phyloP scores from a whole-genome alignment of 2,329 filamentous ascomycete species.

The Madurella fahalii region DNA sequence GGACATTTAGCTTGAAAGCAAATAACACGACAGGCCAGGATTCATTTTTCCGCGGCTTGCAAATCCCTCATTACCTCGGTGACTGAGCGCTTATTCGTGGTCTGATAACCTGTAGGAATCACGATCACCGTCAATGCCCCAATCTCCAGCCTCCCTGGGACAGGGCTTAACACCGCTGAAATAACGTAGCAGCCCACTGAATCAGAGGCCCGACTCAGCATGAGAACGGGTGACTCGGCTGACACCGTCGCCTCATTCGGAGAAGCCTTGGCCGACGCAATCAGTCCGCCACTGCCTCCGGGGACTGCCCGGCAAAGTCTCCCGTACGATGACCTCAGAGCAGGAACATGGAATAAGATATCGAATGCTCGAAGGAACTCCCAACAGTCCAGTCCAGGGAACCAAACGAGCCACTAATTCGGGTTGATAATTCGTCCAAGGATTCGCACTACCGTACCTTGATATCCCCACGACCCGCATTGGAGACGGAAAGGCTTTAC shows the following conservation, averaged over 20 bases:
- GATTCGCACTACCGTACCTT: no score
- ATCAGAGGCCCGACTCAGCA: not conserved
- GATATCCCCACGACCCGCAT: no score
- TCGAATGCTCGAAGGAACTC: not conserved
- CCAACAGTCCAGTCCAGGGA: not conserved
- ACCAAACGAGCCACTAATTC: not conserved
- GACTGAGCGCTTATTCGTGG: not conserved
- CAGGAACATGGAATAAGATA: not conserved
- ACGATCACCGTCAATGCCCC: not conserved
- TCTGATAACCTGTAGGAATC: not conserved
- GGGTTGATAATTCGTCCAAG: no score
- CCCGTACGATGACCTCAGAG: not conserved
- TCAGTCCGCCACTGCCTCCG: not conserved
- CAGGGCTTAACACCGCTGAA: not conserved
- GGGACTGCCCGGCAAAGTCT: not conserved
- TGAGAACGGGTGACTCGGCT: not conserved
- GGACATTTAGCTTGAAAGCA: no score
- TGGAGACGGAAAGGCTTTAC: no score
- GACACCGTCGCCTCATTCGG: not conserved
- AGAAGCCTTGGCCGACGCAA: not conserved
- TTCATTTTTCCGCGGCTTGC: not conserved
- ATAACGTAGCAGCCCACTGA: not conserved
- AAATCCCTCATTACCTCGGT: not conserved
- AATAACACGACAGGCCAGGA: no score
- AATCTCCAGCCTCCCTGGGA: not conserved